Conservation (phyloP, 2,329 filamentous ascomycete genomes). For the Paramyrothecium roridum region DNA sequence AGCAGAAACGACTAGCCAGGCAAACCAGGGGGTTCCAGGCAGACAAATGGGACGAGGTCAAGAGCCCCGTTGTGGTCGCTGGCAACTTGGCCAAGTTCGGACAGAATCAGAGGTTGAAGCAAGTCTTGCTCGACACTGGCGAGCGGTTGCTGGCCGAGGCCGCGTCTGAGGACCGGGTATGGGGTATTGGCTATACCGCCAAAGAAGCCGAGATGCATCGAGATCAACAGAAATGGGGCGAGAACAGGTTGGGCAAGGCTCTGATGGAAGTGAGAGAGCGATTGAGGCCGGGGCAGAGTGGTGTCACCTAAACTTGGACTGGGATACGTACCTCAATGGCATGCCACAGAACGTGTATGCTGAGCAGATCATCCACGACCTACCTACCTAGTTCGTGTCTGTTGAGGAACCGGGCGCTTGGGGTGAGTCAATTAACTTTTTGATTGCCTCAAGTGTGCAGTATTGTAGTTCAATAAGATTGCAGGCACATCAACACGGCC, state of each 20-base stretch:
- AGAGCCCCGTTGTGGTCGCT: constrained; percentile 24
- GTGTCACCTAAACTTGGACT: too few species aligned
- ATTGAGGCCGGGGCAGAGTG: constrained; percentile 1
- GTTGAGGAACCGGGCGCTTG: neutral
- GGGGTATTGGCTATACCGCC: constrained; percentile 29
- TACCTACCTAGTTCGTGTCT: too few species aligned
- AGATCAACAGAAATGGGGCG: constrained; percentile 20
- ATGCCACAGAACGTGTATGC: too few species aligned
- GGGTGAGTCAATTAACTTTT: too few species aligned
- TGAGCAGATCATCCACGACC: too few species aligned
- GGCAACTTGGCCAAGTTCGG: constrained; percentile 30
- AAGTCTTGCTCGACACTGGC: constrained; percentile 25
- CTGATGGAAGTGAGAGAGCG: constrained; percentile 22
- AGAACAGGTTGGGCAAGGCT: constrained; percentile 25
- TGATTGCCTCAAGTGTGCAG: too few species aligned
- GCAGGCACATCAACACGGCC: too few species aligned
- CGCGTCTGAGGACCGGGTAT: constrained; percentile 24
- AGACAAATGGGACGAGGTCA: constrained; percentile 24
- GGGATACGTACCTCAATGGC: too few species aligned
- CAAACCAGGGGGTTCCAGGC: constrained; percentile 19
- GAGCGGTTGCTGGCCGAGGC: constrained; percentile 26
- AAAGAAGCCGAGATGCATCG: constrained; percentile 21
- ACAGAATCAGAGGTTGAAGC: constrained; percentile 21
- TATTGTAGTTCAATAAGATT: too few species aligned
- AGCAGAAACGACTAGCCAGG: constrained; percentile 25